Base-by-base conservation (phyloP, 768 basidiomycete genomes). In the Tulasnella sp. region DNA sequence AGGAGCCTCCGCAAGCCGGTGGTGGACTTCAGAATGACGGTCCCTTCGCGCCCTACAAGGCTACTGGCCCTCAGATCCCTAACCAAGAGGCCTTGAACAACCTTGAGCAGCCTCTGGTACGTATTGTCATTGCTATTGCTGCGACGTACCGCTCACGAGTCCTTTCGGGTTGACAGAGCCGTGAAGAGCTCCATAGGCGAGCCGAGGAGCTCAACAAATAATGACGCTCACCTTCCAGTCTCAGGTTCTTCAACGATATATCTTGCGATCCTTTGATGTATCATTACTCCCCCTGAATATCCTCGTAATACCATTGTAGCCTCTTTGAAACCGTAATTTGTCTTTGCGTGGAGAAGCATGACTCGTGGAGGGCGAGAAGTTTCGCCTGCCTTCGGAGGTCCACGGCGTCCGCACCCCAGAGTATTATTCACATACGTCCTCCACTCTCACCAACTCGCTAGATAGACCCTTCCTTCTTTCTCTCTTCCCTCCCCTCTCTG, bases 1-100 rank as follows among this genome's bases (percentile, higher is more conserved):
- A 69, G 68, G 44, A 69, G 34, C 68, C 68, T 19, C 68, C 68
- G 29, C 68, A 69, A 35, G 68, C 26, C 16, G 68, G 68, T 35
- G 42, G 32, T 42, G 68, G 68, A 69, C 68, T 69, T 11, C 68
- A 59, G 68, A 69, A 69, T 16, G 68, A 69, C 29, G 68, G 68
- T 32, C 32, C 42, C 14, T 69, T 69, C 68, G 68, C 68, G 1
- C 40, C 68, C 1, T 69, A 47, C 42, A 69, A 69, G 42, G 68
- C 68, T 32, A 69, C 41, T 26, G 42, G 47, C 35, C 68, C 68
- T 4, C 36, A 44, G 12, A 59, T 69, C 29, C 68, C 68, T 6
- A 39, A 44, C 12, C n/a, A 42, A 69, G 68, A 69, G 29, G n/a
- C 41, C 14, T 47, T 69, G 40, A 42, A 69, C 22, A 52, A 34